phyloP scores from a whole-genome alignment of 805 yeast species.

The Hanseniaspora hatyaiensis region DNA sequence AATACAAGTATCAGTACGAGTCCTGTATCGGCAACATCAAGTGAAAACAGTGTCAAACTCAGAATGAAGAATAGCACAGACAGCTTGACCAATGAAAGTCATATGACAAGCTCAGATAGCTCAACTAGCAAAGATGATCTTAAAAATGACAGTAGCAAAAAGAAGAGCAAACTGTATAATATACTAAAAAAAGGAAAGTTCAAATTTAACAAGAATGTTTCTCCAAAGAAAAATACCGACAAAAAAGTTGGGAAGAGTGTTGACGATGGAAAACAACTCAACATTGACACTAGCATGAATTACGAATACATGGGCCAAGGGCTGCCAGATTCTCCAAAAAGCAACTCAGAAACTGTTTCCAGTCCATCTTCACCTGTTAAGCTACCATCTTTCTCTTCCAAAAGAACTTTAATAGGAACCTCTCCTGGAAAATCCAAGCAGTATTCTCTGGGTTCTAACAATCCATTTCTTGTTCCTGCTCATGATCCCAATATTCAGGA shows the following conservation, averaged over 20 bases:
- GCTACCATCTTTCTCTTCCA: conserved; percentile 5
- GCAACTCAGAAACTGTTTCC: conserved; percentile 4
- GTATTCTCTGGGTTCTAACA: too few relatives aligned
- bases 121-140: neutral
- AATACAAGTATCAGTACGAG: neutral
- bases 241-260: neutral
- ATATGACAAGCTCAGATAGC: neutral
- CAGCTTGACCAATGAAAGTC: neutral
- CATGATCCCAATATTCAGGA: too few relatives aligned
- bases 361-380: conserved; percentile 13
- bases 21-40: neutral
- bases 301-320: neutral
- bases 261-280: neutral
- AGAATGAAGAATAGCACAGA: neutral
- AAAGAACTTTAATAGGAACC: conserved; percentile 9
- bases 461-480: neutral
- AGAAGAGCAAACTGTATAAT: conserved; percentile 8
- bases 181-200: conserved; percentile 9
- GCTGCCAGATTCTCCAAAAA: neutral
- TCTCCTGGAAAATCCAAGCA: too few relatives aligned
- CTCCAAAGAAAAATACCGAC: neutral
- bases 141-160: neutral
- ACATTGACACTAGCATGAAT: conserved; percentile 2
- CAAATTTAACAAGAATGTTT: conserved; percentile 1
- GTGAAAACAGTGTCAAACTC: neutral